Evolutionary conservation across 371 early-diverging fungal genomes (phyloP), one percentile per base, ranked within the genome.

Genomic region (Mortierella polycephala): DNA sequence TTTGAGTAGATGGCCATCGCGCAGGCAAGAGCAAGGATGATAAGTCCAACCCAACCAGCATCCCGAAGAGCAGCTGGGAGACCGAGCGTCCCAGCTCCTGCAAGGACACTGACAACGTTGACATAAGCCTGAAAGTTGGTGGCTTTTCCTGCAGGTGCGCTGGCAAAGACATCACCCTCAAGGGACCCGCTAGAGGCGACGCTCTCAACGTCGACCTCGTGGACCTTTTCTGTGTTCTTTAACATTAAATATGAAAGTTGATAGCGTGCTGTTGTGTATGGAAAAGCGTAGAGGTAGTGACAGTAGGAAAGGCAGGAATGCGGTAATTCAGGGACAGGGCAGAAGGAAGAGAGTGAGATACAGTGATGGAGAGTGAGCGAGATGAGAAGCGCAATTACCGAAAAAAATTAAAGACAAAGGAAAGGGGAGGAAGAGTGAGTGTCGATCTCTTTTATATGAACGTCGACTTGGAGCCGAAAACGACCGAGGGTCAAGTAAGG

Each of bases 61-160:
- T 92, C 89, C n/a, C 82, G 86, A 16, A 96, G 82, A 37, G 95
- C 92, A 62, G 87, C 92, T 20, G 96, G 94, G 13, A 96, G 85
- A 61, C 94, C 94, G 10, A 96, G 84, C 12, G 94, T 89, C 21
- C 96, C 96, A 12, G 93, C 92, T 46, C 96, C 96, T 4, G 94
- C 94, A 18, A 94, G 87, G 6, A 95, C 92, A 84, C 95, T 92
- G 14, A 92, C 91, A 14, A 92, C 83, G 73, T 89, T 92, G 53
- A 88, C 85, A 61, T 87, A 89, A 10, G 89, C 86, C 23, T 77
- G 85, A 45, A 85, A 79, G 75, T 75, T 74, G 54, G 81, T 68
- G 42, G 77, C 71, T 54, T 71, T 71, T 16, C 77, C 77, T 37
- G 64, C 69, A 12, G 72, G 72, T 8, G 72, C 72, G 40, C 71